Base-by-base conservation (phyloP, 805 yeast genomes). In the Candida silvatica region DNA sequence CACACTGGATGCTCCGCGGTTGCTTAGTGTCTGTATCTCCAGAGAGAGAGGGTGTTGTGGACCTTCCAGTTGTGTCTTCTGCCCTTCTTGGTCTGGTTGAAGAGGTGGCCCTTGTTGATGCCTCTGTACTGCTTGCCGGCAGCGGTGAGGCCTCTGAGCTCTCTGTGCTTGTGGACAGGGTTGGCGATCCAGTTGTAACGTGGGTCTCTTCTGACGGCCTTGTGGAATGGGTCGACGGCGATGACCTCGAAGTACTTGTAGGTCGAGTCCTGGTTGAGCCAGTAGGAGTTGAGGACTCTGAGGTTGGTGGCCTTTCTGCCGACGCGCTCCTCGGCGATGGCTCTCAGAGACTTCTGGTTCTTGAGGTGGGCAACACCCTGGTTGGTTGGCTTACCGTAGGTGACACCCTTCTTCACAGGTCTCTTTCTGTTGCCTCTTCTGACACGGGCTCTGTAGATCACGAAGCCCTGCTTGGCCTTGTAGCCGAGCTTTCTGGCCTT, bases 311-410 rank as follows among this genome's bases (percentile, higher is more conserved):
- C 94, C 68, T 92, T 86, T 68, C 96, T 87, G 64, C 96, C 98
- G 61, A 90, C 94, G 77, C 97, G 85, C 79, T 92, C 98, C 77
- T 92, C 98, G 61, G 98, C 98, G 60, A 96, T 88, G 58, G 95
- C 77, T 73, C 95, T 86, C 70, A 86, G 76, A 48, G 96, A 81
- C 74, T 90, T 86, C 78, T 92, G 98, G 94, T 87, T 88, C 77
- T 92, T 92, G 76, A 92, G 84, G 71, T 92, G 97, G 78, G 78
- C 79, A 56, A 92, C 92, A 85, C 98, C 98, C 77, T 86, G 95
- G 94, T 92, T 92, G 77, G 98, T 92, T 81, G 98, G 98, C 84
- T 92, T 92, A 85, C 98, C 98, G 81, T 92, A 90, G 67, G 97
- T 92, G 64, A 97, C 97, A 85, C 98, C 98, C 92, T 92, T 92